Evolutionary conservation across 2,329 filamentous ascomycete genomes (phyloP).

Genomic region (Fulvia fulva): DNA sequence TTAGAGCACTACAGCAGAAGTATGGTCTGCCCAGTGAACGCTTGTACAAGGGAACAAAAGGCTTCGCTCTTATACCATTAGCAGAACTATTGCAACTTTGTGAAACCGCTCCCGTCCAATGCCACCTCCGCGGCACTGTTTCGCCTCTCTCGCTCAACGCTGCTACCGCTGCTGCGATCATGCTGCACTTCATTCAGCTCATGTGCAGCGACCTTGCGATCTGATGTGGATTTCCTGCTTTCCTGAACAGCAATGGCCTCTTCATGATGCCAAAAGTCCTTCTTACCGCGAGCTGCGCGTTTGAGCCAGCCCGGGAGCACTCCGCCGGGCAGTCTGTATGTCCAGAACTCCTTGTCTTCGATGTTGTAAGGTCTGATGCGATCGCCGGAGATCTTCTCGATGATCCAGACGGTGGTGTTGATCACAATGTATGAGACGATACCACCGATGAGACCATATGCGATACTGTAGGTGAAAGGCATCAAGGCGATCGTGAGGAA

Average conservation of each 20-base stretch:
- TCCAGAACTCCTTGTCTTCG: slow-evolving; percentile 74
- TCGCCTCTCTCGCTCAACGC: not conserved
- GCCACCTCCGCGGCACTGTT: not conserved
- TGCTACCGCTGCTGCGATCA: not conserved
- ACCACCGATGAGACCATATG: slow-evolving; percentile 78
- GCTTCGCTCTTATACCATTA: not conserved
- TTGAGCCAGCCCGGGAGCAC: slow-evolving; percentile 70
- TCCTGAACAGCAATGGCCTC: slow-evolving; percentile 6
- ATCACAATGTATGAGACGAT: slow-evolving; percentile 73
- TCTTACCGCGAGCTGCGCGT: slow-evolving; percentile 62
- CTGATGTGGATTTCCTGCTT: not conserved
- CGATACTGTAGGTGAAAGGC: slow-evolving; percentile 88
- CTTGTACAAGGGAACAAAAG: not conserved
- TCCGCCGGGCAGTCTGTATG: slow-evolving; percentile 70
- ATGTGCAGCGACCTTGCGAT: not conserved
- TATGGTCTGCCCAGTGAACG: not conserved
- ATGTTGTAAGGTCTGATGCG: slow-evolving; percentile 72
- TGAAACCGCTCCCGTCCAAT: not conserved
- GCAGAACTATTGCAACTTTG: not conserved
- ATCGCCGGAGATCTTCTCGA: slow-evolving; percentile 64
- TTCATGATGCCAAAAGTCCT: slow-evolving; percentile 61
- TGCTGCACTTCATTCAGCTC: not conserved
- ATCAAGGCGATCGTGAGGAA: slow-evolving; percentile 81
- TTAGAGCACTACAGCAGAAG: not conserved
- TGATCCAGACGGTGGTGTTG: slow-evolving; percentile 66